phyloP scores from a whole-genome alignment of 208 protist genomes.

The Polymyxa betae region DNA sequence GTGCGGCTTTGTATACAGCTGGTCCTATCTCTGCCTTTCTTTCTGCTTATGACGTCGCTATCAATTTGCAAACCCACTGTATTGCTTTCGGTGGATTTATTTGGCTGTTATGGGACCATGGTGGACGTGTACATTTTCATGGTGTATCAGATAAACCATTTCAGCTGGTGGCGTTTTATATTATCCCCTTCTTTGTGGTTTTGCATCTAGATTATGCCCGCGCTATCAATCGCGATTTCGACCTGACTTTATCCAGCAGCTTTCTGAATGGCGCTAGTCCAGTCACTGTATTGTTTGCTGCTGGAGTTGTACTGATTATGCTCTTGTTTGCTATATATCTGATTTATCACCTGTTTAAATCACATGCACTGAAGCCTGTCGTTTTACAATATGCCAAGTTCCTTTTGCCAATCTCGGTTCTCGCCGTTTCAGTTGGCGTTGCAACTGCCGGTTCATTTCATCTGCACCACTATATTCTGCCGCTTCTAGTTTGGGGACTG shows the following conservation, averaged over 20 bases:
- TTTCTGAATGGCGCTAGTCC: neutral
- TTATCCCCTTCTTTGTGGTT: conserved; percentile 17
- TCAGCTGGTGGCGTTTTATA: conserved; percentile 12
- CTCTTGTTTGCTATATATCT: neutral
- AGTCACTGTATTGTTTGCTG: neutral
- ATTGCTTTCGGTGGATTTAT: neutral
- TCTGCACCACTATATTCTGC: neutral
- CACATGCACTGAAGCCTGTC: neutral
- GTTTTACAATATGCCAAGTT: neutral
- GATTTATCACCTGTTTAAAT: neutral
- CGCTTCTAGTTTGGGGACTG: neutral
- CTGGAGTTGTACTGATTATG: neutral
- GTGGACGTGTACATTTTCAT: neutral
- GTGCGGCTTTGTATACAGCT: neutral
- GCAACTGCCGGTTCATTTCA: neutral
- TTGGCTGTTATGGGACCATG: conserved; percentile 19
- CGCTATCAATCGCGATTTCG: conserved; percentile 17
- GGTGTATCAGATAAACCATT: neutral
- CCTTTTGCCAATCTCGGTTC: neutral
- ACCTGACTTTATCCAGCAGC: neutral
- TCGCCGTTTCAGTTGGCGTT: neutral
- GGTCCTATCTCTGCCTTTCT: neutral
- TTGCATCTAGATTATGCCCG: neutral
- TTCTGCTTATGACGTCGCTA: neutral
- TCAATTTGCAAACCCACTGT: neutral